These are phyloP conservation scores for Ophiorrhiza pumila DNA, from an alignment of 257 asterid genomes.

Conservation along the genomic window DNA sequence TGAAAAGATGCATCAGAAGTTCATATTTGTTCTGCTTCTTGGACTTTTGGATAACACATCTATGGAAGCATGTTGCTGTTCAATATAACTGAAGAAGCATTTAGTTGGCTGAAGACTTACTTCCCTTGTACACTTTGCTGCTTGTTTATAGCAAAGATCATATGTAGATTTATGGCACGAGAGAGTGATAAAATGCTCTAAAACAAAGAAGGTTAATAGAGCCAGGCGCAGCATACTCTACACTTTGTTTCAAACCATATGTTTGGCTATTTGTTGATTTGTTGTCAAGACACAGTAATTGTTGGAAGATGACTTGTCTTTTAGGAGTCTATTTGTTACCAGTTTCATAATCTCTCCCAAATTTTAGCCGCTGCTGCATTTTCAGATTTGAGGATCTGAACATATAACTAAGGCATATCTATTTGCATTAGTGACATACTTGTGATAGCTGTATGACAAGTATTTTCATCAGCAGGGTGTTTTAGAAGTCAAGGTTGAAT, in stretches of 20 bases:
- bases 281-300: not conserved
- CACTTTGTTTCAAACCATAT: not conserved
- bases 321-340: not conserved
- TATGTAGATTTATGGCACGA: not conserved
- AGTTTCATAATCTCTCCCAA: not conserved
- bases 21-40: not conserved
- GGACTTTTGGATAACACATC: not conserved
- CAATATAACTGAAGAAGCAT: not conserved
- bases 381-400: not conserved
- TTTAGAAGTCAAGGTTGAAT: not conserved
- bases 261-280: not conserved
- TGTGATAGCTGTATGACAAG: not conserved
- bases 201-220: not conserved
- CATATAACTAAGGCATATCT: not conserved
- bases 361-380: not conserved
- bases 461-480: not conserved
- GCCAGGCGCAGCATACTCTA: not conserved
- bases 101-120: not conserved
- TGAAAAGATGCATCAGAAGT: not conserved
- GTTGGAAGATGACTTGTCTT: not conserved
- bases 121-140: not conserved
- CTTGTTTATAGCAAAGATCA: not conserved
- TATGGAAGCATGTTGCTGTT: not conserved
- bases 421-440: not conserved
- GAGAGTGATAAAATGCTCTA: not conserved